Percentiles rank a stretch among this genome's conserved stretches.
phyloP scores from a whole-genome alignment of 2,329 filamentous ascomycete species.

The Fonsecaea monophora region DNA sequence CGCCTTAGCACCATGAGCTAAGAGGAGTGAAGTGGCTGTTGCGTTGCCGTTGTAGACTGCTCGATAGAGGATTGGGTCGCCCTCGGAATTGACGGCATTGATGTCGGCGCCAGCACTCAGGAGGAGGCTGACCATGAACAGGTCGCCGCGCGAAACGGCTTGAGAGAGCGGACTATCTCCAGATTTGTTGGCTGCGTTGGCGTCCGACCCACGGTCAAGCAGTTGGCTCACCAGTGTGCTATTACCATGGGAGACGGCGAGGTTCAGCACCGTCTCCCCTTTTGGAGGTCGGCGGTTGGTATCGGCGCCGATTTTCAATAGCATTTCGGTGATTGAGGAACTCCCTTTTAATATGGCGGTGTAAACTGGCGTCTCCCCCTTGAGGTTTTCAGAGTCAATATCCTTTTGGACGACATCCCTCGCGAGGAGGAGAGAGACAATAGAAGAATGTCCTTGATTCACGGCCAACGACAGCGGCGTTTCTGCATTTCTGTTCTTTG shows the following conservation, averaged over 20 bases:
- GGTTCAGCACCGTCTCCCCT: slow-evolving; percentile 5
- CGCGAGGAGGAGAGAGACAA: background rate
- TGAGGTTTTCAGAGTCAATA: background rate
- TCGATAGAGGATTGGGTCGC: slow-evolving; percentile 1
- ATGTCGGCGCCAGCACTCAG: slow-evolving; percentile 7
- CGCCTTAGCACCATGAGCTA: slow-evolving; percentile 1
- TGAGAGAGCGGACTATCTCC: slow-evolving; percentile 10
- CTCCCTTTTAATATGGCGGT: background rate
- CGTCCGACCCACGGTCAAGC: slow-evolving; percentile 4
- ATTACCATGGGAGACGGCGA: slow-evolving; percentile 4
- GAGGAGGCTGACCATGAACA: slow-evolving; percentile 5
- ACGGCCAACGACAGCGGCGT: slow-evolving; percentile 1
- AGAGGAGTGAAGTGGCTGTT: background rate
- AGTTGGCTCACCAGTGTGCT: slow-evolving; percentile 1
- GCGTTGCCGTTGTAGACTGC: slow-evolving; percentile 6
- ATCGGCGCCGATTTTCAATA: slow-evolving; percentile 4
- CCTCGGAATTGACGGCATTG: background rate
- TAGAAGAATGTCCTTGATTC: background rate
- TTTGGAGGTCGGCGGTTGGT: background rate
- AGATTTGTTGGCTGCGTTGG: slow-evolving; percentile 6
- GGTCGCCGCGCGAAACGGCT: background rate
- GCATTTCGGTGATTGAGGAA: background rate
- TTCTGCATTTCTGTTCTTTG: slow-evolving; percentile 1
- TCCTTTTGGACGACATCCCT: background rate
- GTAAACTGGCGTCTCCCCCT: slow-evolving; percentile 4